phyloP scores from a whole-genome alignment of 495 filamentous ascomycete species.

The Aspergillus coremiiformis region DNA sequence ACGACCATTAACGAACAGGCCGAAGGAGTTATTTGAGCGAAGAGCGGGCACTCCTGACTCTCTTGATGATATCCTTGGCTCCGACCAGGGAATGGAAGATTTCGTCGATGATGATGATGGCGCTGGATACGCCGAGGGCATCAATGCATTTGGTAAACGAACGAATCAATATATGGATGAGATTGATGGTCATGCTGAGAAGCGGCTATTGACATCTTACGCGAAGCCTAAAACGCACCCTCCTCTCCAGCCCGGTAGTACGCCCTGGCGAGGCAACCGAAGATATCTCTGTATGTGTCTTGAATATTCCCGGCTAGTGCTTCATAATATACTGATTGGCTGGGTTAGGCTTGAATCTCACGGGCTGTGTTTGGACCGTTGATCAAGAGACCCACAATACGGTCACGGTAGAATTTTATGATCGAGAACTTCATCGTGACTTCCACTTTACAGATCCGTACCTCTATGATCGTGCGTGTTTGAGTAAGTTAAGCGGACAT shows the following conservation, averaged over 20 bases:
- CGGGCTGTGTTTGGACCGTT: slow-evolving; percentile 93
- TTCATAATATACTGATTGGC: slow-evolving; percentile 25
- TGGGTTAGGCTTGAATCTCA: slow-evolving; percentile 63
- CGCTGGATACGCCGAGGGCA: slow-evolving; percentile 68
- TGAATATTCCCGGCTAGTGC: not conserved
- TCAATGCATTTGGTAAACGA: slow-evolving; percentile 57
- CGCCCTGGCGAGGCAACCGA: slow-evolving; percentile 88
- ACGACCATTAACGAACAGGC: slow-evolving; percentile 47
- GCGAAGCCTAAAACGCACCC: slow-evolving; percentile 68
- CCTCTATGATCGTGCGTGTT: slow-evolving; percentile 91
- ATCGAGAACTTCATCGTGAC: slow-evolving; percentile 80
- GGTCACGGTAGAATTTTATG: slow-evolving; percentile 95
- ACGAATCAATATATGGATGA: slow-evolving; percentile 46
- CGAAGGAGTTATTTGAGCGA: slow-evolving; percentile 42
- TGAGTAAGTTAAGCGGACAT: slow-evolving; percentile 39
- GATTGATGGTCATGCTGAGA: slow-evolving; percentile 42
- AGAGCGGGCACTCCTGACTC: slow-evolving; percentile 47
- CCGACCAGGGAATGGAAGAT: slow-evolving; percentile 53
- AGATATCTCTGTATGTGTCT: slow-evolving; percentile 68
- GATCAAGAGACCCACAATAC: slow-evolving; percentile 93
- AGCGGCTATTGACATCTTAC: slow-evolving; percentile 51
- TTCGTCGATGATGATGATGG: slow-evolving; percentile 95
- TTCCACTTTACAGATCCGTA: slow-evolving; percentile 96
- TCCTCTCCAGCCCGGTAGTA: slow-evolving; percentile 87
- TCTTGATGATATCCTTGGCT: slow-evolving; percentile 50